Evolutionary conservation across 345 rosid genomes (phyloP), one percentile per base, ranked within the genome.

Genomic region (Gossypium arboreum): DNA sequence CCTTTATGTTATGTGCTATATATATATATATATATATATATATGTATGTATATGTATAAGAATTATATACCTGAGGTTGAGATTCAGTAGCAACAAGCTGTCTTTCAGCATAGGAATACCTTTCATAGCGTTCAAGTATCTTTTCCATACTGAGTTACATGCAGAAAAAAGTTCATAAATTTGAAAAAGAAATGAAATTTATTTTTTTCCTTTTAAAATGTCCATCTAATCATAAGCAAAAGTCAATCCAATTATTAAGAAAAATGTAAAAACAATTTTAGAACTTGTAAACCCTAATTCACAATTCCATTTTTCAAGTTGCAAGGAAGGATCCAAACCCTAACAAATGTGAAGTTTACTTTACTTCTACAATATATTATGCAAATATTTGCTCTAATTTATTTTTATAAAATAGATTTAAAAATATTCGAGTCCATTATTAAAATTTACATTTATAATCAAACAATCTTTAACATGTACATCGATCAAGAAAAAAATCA

Each of bases 41-140:
- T 2, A 3, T 2, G 2, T 27, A 0, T 27, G 2, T 25, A 0
- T 27, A 0, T 29, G 5, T 4, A 29, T 34, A 34, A 34, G 39
- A 34, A 34, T 34, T 34, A 54, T 4, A 57, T 81, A 88, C 92
- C 58, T 79, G 81, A 27, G 76, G 68, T 58, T 83, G 84, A 9
- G 83, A 73, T 27, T 82, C 88, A 68, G 81, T 70, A 39, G 86
- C 85, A 74, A 78, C 75, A 22, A 86, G 84, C 81, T 85, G 91
- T 80, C 86, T 86, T 78, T 89, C 92, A 7, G 91, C 84, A 51
- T 78, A 88, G 16, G 86, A 83, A 77, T 84, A 87, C 79, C 97
- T 84, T 78, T 91, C 97, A 67, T 91, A 91, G 67, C 94, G 90
- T 73, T 91, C 94, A 12, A 89, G 90, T 56, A 91, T 89, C 80